Conservation (phyloP, 345 rosid species). For the Citropsis articulata region DNA sequence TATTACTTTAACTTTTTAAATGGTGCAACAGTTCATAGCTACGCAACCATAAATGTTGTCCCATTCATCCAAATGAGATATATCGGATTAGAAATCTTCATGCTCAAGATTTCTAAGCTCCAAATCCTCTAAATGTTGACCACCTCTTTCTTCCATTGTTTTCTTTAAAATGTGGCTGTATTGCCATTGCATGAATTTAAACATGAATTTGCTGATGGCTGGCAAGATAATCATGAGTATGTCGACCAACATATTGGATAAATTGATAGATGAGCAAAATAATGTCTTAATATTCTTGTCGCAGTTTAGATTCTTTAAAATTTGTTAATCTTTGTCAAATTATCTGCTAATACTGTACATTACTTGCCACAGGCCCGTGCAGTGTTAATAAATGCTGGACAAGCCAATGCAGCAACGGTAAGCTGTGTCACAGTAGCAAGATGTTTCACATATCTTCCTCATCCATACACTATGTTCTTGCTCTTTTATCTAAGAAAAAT, state of each 20-base stretch:
- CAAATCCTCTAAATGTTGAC: background rate
- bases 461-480: background rate
- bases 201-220: background rate
- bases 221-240: background rate
- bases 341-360: constrained; percentile 3
- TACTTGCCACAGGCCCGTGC: constrained; percentile 80
- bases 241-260: background rate
- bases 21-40: background rate
- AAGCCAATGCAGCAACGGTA: constrained; percentile 99
- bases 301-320: background rate
- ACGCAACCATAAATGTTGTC: background rate
- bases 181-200: background rate
- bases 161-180: background rate
- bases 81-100: background rate
- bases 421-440: constrained; percentile 21
- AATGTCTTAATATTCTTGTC: background rate
- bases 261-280: background rate
- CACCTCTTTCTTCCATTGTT: background rate
- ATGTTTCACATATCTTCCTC: constrained; percentile 15
- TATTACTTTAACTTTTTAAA: background rate
- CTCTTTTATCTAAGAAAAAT: background rate
- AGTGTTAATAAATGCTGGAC: constrained; percentile 94
- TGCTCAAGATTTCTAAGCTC: background rate
- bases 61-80: background rate
- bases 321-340: background rate